Conservation (phyloP, 169 alveolate genomes). For the Miamiensis avidus region DNA sequence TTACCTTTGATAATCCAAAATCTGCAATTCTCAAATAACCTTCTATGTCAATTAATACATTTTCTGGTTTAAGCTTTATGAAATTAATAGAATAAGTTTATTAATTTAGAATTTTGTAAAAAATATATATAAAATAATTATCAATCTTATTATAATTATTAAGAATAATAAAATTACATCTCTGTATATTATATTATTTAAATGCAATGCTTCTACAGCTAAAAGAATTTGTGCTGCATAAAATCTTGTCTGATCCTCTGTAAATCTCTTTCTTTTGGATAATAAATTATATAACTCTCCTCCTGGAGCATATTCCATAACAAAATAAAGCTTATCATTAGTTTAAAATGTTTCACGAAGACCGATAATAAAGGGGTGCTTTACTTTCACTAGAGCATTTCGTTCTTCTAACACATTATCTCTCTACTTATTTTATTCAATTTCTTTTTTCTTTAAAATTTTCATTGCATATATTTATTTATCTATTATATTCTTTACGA, state of each 20-base stretch:
- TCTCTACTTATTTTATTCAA: conserved; percentile 33
- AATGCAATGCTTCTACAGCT: conserved; percentile 73
- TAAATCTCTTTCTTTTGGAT: conserved; percentile 40
- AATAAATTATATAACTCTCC: conserved; percentile 75
- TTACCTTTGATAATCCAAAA: conserved; percentile 70
- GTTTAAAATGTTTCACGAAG: conserved; percentile 75
- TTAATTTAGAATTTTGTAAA: too few relatives aligned
- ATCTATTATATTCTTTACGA: conserved; percentile 63
- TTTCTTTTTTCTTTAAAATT: conserved; percentile 38
- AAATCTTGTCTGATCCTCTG: conserved; percentile 63
- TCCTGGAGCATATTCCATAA: conserved; percentile 82
- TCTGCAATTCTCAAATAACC: conserved; percentile 79
- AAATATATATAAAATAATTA: too few relatives aligned
- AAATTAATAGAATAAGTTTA: background rate
- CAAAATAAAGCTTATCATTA: conserved; percentile 68
- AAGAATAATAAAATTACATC: conserved; percentile 32
- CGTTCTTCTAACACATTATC: conserved; percentile 65
- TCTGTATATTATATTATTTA: conserved; percentile 68
- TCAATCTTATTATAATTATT: background rate
- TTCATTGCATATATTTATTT: conserved; percentile 49
- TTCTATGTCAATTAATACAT: conserved; percentile 72
- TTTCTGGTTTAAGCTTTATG: conserved; percentile 73
- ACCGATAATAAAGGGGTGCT: conserved; percentile 80
- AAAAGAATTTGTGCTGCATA: conserved; percentile 69
- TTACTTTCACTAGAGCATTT: conserved; percentile 58